Percentiles rank a stretch among this genome's conserved stretches.
Evolutionary conservation across 257 asterid species (phyloP).

Genomic region (Buddleja alternifolia): DNA sequence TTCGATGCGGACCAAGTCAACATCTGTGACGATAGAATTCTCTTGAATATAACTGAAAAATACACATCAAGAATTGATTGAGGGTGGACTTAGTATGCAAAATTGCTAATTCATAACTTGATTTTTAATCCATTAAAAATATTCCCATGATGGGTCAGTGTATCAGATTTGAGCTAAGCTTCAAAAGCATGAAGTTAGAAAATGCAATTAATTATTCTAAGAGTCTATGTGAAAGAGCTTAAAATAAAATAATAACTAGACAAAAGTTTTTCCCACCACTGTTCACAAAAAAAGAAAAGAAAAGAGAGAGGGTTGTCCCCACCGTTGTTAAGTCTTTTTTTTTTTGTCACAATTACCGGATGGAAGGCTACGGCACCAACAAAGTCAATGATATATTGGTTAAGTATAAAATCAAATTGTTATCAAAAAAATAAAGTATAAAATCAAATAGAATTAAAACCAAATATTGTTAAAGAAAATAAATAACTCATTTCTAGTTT

Average conservation of each 20-base stretch:
- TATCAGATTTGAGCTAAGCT: background rate
- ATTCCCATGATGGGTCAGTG: background rate
- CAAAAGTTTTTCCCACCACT: too few relatives aligned
- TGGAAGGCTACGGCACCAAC: constrained; percentile 14
- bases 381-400: background rate
- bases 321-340: background rate
- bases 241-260: background rate
- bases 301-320: too few relatives aligned
- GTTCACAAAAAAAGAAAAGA: too few relatives aligned
- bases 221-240: background rate
- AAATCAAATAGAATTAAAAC: constrained; percentile 1
- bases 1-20: constrained; percentile 6
- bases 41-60: background rate
- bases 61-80: too few relatives aligned
- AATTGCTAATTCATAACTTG: too few relatives aligned
- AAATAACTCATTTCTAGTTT: background rate
- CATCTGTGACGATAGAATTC: background rate
- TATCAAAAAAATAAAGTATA: too few relatives aligned
- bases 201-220: background rate
- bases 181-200: background rate
- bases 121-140: too few relatives aligned
- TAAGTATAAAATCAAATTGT: too few relatives aligned
- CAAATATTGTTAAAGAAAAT: background rate
- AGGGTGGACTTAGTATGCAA: too few relatives aligned
- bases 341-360: too few relatives aligned